Conservation (phyloP, 2,329 filamentous ascomycete genomes). For the Triangularia verruculosa region DNA sequence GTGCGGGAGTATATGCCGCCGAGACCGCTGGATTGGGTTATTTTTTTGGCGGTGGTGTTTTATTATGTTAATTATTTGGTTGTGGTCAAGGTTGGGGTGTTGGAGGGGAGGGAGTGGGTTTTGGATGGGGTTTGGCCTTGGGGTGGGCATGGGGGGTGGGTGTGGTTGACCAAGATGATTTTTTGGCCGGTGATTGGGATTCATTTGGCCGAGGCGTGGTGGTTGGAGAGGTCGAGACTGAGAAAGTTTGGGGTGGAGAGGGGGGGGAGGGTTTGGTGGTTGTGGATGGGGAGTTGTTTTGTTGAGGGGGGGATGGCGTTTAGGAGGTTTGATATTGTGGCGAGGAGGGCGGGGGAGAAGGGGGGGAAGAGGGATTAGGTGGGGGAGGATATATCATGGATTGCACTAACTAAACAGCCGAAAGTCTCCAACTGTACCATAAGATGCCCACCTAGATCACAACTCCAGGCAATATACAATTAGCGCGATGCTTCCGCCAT, state of each 20-base stretch:
- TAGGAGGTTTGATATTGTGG: constrained; percentile 48
- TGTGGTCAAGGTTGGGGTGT: constrained; percentile 44
- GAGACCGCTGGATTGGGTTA: constrained; percentile 44
- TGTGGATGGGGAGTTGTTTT: constrained; percentile 53
- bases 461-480: no score
- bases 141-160: constrained; percentile 56
- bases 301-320: constrained; percentile 54
- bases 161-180: constrained; percentile 57
- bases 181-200: constrained; percentile 58
- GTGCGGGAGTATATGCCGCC: constrained; percentile 42
- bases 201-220: constrained; percentile 62
- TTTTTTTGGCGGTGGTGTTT: constrained; percentile 53
- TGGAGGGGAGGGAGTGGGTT: constrained; percentile 52
- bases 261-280: constrained; percentile 49
- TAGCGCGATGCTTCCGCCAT: no score
- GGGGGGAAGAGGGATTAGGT: constrained; percentile 10
- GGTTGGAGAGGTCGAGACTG: constrained; percentile 49
- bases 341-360: constrained; percentile 41
- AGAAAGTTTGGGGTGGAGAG: constrained; percentile 46
- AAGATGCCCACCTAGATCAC: no score
- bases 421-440: no score
- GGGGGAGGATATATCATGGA: no score
- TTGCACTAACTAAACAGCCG: no score
- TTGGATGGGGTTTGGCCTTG: constrained; percentile 51
- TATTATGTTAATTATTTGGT: constrained; percentile 50